Conservation (phyloP, 441 rosid genomes). For the Adansonia rubrostipa region DNA sequence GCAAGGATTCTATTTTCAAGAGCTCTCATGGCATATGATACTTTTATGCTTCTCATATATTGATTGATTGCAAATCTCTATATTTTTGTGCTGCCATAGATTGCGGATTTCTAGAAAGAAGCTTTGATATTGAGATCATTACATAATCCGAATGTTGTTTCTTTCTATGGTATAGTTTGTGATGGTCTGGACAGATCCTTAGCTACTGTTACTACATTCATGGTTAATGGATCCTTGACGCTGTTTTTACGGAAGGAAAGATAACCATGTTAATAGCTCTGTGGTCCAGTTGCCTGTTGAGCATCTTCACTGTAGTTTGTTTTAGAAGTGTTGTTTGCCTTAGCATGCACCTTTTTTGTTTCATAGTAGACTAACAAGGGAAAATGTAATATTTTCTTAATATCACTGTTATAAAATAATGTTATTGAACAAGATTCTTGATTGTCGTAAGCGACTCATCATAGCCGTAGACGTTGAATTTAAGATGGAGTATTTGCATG, state of each 20-base stretch:
- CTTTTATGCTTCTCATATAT: slow-evolving; percentile 20
- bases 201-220: slow-evolving; percentile 94
- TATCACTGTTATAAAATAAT: slow-evolving; percentile 27
- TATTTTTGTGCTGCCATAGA: slow-evolving; percentile 51
- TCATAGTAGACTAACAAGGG: slow-evolving; percentile 21
- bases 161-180: slow-evolving; percentile 97
- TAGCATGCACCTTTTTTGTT: slow-evolving; percentile 3
- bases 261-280: slow-evolving; percentile 41
- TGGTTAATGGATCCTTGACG: slow-evolving; percentile 97
- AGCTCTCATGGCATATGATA: slow-evolving; percentile 13
- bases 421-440: slow-evolving; percentile 62
- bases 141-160: slow-evolving; percentile 97
- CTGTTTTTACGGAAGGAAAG: slow-evolving; percentile 97
- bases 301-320: slow-evolving; percentile 21
- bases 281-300: background rate
- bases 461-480: slow-evolving; percentile 97
- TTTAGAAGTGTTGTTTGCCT: slow-evolving; percentile 14
- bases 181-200: slow-evolving; percentile 97
- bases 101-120: slow-evolving; percentile 98
- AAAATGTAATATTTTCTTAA: slow-evolving; percentile 13
- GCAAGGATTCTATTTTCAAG: background rate
- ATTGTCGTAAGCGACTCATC: slow-evolving; percentile 97
- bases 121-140: slow-evolving; percentile 88
- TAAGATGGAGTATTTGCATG: slow-evolving; percentile 98
- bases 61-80: slow-evolving; percentile 23